phyloP scores from a whole-genome alignment of 148 eudicot genomes.

The Mesembryanthemum crystallinum region DNA sequence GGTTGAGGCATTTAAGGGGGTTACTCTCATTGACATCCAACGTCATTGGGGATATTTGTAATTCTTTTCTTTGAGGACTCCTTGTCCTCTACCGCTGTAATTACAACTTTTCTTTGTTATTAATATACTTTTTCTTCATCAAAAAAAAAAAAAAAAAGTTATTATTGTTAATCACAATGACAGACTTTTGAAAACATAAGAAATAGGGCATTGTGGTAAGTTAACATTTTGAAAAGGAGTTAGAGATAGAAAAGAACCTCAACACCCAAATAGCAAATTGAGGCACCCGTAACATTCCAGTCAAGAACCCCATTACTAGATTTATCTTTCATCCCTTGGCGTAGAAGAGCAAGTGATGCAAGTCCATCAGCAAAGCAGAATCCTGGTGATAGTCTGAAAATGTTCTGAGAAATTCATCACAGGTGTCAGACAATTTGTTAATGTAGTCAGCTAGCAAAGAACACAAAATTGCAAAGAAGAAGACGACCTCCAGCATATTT shows the following conservation, averaged over 20 bases:
- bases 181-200: background rate
- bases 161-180: no score
- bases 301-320: slow-evolving; percentile 61
- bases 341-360: slow-evolving; percentile 88
- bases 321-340: slow-evolving; percentile 91
- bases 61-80: no score
- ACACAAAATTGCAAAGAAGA: slow-evolving; percentile 1
- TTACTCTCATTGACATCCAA: no score
- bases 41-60: no score
- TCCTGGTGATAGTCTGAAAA: slow-evolving; percentile 91
- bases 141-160: no score
- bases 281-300: slow-evolving; percentile 96
- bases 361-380: slow-evolving; percentile 99
- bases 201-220: background rate
- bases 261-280: slow-evolving; percentile 76
- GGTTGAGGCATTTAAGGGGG: no score
- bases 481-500: background rate
- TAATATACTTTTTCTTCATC: no score
- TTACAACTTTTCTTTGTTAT: no score
- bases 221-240: background rate
- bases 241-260: slow-evolving; percentile 59
- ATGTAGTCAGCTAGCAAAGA: slow-evolving; percentile 14
- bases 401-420: slow-evolving; percentile 49
- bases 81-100: no score
- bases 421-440: slow-evolving; percentile 12